Conservation (phyloP, 495 filamentous ascomycete species). For the Lasiosphaeria ovina region DNA sequence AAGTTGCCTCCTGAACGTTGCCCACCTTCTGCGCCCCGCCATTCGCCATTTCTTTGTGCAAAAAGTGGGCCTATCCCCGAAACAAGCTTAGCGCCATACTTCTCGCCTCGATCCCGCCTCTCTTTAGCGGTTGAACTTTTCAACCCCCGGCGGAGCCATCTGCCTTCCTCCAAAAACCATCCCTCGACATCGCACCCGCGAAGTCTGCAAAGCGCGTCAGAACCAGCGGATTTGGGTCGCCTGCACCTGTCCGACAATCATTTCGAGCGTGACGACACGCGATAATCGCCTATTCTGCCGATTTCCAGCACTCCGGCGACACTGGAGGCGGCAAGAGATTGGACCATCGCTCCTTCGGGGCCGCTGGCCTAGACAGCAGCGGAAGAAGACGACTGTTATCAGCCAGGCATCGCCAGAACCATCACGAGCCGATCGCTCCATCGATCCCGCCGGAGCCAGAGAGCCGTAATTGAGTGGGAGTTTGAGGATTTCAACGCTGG, state of each 20-base stretch:
- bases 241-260: constrained; percentile 27
- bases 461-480: constrained; percentile 13
- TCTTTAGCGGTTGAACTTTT: constrained; percentile 34
- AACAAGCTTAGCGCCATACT: constrained; percentile 11
- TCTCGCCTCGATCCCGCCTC: constrained; percentile 18
- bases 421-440: constrained; percentile 21
- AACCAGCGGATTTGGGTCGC: constrained; percentile 29
- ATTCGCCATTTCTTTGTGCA: not conserved
- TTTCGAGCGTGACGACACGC: constrained; percentile 23
- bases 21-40: too few relatives aligned
- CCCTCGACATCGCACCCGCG: constrained; percentile 23
- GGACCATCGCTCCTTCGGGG: constrained; percentile 33
- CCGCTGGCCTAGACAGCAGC: constrained; percentile 37
- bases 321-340: constrained; percentile 24
- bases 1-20: not conserved
- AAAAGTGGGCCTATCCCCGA: constrained; percentile 19
- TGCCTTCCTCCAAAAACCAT: constrained; percentile 33
- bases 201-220: constrained; percentile 41
- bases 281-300: constrained; percentile 21
- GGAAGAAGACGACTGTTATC: constrained; percentile 29
- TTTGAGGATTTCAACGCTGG: constrained; percentile 10
- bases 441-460: constrained; percentile 18
- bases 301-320: constrained; percentile 21
- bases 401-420: constrained; percentile 16
- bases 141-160: constrained; percentile 24